phyloP scores from a whole-genome alignment of 1,284 basidiomycete genomes.

The Austroboletus niveus region DNA sequence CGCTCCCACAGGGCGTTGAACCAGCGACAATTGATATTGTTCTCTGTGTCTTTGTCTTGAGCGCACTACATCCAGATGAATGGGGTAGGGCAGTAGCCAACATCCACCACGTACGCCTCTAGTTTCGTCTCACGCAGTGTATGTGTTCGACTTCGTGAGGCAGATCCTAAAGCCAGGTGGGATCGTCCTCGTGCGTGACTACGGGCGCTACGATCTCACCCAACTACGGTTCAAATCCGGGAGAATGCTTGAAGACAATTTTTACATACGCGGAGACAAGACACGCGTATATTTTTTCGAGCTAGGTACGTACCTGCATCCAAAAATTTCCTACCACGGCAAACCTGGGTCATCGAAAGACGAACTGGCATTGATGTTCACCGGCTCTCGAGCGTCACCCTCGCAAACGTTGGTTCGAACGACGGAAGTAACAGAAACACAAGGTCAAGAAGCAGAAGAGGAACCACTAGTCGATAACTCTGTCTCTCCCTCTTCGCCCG shows the following conservation, averaged over 20 bases:
- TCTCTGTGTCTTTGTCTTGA: conserved; percentile 94
- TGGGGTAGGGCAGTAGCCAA: conserved; percentile 89
- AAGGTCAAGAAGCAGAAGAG: conserved; percentile 33
- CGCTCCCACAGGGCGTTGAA: conserved; percentile 64
- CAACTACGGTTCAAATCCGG: conserved; percentile 92
- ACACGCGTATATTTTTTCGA: conserved; percentile 97
- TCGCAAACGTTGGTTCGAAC: conserved; percentile 34
- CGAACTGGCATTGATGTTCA: conserved; percentile 80
- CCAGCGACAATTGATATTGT: conserved; percentile 80
- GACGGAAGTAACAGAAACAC: conserved; percentile 39
- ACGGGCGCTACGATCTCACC: conserved; percentile 91
- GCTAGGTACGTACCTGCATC: conserved; percentile 48
- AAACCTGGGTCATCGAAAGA: conserved; percentile 43
- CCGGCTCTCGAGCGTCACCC: conserved; percentile 50
- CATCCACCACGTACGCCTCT: conserved; percentile 60
- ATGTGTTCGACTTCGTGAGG: background rate
- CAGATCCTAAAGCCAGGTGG: conserved; percentile 92
- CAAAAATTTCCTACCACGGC: background rate
- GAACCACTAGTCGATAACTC: conserved; percentile 6
- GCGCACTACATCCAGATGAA: conserved; percentile 91
- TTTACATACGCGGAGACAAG: conserved; percentile 94
- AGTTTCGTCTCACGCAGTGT: background rate
- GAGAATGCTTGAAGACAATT: conserved; percentile 87
- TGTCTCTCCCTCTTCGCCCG: background rate
- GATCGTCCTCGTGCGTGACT: conserved; percentile 85